Percentiles rank a stretch among this genome's conserved stretches.
Conservation (phyloP, 345 rosid genomes). For the Acer yangbiense region DNA sequence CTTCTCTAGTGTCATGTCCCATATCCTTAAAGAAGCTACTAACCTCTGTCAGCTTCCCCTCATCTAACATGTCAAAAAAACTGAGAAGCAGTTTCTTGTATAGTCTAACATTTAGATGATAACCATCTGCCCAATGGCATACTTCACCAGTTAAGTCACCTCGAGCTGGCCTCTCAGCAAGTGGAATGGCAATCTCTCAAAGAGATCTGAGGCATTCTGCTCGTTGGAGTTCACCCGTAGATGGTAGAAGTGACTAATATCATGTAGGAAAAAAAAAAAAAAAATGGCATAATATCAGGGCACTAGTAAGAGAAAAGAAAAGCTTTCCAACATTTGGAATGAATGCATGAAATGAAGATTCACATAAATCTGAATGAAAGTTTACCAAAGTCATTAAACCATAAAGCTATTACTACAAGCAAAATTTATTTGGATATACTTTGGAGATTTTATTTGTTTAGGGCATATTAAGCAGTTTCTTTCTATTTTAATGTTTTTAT, state of each 20-base stretch:
- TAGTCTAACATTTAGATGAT: constrained; percentile 84
- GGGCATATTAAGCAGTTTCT: background rate
- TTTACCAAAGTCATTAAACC: background rate
- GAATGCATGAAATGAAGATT: background rate
- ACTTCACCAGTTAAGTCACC: constrained; percentile 99
- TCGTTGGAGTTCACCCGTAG: constrained; percentile 89
- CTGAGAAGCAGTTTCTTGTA: constrained; percentile 91
- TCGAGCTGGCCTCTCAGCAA: constrained; percentile 97
- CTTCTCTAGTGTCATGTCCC: constrained; percentile 13
- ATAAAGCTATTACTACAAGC: background rate
- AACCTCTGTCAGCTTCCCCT: constrained; percentile 96
- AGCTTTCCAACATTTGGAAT: constrained; percentile 1
- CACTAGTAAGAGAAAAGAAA: background rate
- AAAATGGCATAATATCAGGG: constrained; percentile 8
- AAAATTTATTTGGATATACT: background rate
- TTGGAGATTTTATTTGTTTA: background rate
- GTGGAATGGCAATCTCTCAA: constrained; percentile 80
- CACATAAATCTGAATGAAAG: constrained; percentile 2
- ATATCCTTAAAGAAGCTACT: constrained; percentile 27
- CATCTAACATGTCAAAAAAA: constrained; percentile 90
- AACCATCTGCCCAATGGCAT: constrained; percentile 99
- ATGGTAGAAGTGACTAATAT: constrained; percentile 71
- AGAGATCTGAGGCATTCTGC: constrained; percentile 90
- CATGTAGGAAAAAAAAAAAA: constrained; percentile 17
- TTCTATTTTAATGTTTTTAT: background rate